Conservation (phyloP, 306 rosid species). For the Ochetophila trinervis region DNA sequence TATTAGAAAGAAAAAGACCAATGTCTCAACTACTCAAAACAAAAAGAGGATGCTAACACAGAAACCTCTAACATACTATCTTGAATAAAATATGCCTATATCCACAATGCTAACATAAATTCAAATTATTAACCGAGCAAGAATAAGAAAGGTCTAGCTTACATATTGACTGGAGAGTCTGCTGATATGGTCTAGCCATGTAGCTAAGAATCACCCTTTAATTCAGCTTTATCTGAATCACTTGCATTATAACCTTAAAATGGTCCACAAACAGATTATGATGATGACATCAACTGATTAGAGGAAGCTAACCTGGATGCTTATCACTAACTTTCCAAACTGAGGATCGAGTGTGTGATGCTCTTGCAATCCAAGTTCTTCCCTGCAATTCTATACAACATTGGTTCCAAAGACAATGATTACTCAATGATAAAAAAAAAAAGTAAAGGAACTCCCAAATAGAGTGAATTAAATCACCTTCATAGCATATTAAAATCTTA, state of each 20-base stretch:
- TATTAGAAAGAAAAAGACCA: not conserved
- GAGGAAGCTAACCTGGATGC: slow-evolving; percentile 65
- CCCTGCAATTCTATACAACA: too few species aligned
- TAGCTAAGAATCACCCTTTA: slow-evolving; percentile 51
- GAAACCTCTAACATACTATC: not conserved
- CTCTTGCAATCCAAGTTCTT: too few species aligned
- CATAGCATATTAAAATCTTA: too few species aligned
- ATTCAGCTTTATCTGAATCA: slow-evolving; percentile 85
- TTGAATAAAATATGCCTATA: too few species aligned
- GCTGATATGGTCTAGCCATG: not conserved
- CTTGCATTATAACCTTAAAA: slow-evolving; percentile 81
- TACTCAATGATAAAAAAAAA: too few species aligned
- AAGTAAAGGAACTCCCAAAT: not conserved
- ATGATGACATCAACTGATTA: not conserved
- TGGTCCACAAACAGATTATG: slow-evolving; percentile 14
- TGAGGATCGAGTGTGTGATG: too few species aligned
- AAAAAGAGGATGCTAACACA: not conserved
- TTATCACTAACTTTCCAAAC: too few species aligned
- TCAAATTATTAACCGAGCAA: slow-evolving; percentile 11
- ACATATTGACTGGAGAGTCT: slow-evolving; percentile 29
- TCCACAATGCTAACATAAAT: too few species aligned
- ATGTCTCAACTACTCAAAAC: not conserved
- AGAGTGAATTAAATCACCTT: not conserved
- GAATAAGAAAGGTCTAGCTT: slow-evolving; percentile 27
- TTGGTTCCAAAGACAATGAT: too few species aligned